Conservation (phyloP, 2,329 filamentous ascomycete species). For the Xylariomycetidae sp. region DNA sequence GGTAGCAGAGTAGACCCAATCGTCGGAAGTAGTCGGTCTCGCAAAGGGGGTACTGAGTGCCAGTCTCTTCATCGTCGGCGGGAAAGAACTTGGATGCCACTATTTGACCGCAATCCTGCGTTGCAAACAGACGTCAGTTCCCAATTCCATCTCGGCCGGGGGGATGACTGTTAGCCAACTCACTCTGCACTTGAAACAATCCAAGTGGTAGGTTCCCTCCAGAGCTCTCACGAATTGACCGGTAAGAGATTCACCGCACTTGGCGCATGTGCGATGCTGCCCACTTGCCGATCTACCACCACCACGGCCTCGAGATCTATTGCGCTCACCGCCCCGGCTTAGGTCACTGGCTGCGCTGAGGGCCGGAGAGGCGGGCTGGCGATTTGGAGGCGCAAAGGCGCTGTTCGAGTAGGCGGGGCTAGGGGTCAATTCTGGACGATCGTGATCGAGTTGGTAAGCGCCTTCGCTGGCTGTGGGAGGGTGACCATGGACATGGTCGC, state of each 20-base stretch:
- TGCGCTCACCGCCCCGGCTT: constrained; percentile 51
- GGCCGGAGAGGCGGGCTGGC: constrained; percentile 31
- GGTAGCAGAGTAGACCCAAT: constrained; percentile 82
- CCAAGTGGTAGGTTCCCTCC: constrained; percentile 89
- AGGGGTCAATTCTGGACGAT: constrained; percentile 26
- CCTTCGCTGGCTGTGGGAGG: constrained; percentile 20
- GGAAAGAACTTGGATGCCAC: constrained; percentile 99
- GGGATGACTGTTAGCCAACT: constrained; percentile 29
- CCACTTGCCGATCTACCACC: constrained; percentile 52
- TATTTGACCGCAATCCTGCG: constrained; percentile 89
- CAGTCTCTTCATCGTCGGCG: constrained; percentile 81
- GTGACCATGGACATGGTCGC: constrained; percentile 26
- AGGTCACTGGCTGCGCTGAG: constrained; percentile 36
- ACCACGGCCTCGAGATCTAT: constrained; percentile 47
- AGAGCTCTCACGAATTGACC: constrained; percentile 95
- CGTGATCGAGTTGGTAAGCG: constrained; percentile 25
- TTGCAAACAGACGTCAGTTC: constrained; percentile 14
- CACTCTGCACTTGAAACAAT: constrained; percentile 97
- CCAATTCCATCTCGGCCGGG: too few species aligned
- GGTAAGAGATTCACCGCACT: constrained; percentile 80
- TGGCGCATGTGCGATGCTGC: constrained; percentile 66
- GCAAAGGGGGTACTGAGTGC: constrained; percentile 87
- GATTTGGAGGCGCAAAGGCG: constrained; percentile 20
- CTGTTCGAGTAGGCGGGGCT: constrained; percentile 27
- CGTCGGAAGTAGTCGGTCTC: constrained; percentile 97